Evolutionary conservation across 805 yeast species (phyloP), one percentile per base, ranked within the genome.

Genomic region (Saccharomyces eubayanus): DNA sequence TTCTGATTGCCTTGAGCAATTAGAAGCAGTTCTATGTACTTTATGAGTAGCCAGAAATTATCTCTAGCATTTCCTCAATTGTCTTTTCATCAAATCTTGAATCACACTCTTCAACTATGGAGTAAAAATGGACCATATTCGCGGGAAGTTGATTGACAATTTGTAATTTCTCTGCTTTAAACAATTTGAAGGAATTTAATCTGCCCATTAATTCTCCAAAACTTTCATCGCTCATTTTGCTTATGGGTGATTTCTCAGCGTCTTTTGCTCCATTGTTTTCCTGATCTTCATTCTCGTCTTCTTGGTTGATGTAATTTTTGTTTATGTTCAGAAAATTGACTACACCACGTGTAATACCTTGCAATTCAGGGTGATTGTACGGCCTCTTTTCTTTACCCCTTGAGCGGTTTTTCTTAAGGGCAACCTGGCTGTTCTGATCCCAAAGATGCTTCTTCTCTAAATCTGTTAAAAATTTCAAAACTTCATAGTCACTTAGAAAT

Each of bases 81-180:
- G 83, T 77, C 1, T 80, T 85, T 55, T 87, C 88, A n/a, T 73
- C 71, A 62, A 90, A 85, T 61, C 99, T 76, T 57, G 81, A 83
- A 60, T 92, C 99, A 69, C 96, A 92, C 65, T 94, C 98, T 65
- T 92, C 99, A 1, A 92, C 82, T 29, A 92, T 72, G 0, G 94
- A 77, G 66, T 83, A 89, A 51, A 92, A 74, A 40, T 81, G 84
- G 11, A 91, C 97, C 75, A 89, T 72, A 5, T 89, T 81, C 48
- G 84, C 74, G 1, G 99, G 99, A 29, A 89, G 76, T 6, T 83
- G 75, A 67, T 92, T 91, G 53, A 91, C 78, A 43, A 92, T 80
- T 70, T 92, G 97, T 45, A 92, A 73, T 59, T 84, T 82, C 64
- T 92, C 99, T 28, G 87, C 83, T 68, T 89, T 87, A 71, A 85